Conservation (phyloP, 169 alveolate species). For the Cryptosporidium viatorum region DNA sequence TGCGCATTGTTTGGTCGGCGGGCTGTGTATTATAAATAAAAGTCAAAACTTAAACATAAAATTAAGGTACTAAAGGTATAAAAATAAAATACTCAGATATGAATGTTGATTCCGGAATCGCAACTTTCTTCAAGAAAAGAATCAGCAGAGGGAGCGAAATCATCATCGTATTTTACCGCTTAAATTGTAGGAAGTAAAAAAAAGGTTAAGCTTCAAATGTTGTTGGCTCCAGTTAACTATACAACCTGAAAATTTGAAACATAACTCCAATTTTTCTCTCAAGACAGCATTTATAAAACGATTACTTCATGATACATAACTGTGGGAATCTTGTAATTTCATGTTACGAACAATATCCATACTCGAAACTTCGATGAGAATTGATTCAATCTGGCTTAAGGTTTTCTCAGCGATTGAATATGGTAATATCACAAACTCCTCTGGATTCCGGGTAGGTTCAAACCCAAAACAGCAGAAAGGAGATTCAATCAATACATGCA, state of each 20-base stretch:
- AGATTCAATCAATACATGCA: conserved; percentile 69
- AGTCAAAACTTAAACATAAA: not conserved
- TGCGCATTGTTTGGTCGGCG: not conserved
- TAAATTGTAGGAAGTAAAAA: not conserved
- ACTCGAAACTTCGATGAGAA: not conserved
- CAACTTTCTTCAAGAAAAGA: conserved; percentile 30
- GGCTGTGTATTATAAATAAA: not conserved
- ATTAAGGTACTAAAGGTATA: not conserved
- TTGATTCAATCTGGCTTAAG: not conserved
- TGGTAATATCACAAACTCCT: conserved; percentile 25
- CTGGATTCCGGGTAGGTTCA: conserved; percentile 77
- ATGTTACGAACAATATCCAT: not conserved
- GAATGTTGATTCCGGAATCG: conserved; percentile 68
- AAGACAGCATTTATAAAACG: too few relatives aligned
- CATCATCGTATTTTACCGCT: conserved; percentile 36
- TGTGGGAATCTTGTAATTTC: not conserved
- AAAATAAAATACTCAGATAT: conserved; percentile 47
- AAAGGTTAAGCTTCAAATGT: not conserved
- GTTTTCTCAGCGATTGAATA: conserved; percentile 39
- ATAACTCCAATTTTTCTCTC: not conserved
- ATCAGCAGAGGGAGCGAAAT: conserved; percentile 75
- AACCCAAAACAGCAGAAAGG: conserved; percentile 62
- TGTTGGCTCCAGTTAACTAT: not conserved
- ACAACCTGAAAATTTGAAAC: not conserved
- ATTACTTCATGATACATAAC: too few relatives aligned